Conservation (phyloP, 768 basidiomycete species). For the Mycena belliarum region DNA sequence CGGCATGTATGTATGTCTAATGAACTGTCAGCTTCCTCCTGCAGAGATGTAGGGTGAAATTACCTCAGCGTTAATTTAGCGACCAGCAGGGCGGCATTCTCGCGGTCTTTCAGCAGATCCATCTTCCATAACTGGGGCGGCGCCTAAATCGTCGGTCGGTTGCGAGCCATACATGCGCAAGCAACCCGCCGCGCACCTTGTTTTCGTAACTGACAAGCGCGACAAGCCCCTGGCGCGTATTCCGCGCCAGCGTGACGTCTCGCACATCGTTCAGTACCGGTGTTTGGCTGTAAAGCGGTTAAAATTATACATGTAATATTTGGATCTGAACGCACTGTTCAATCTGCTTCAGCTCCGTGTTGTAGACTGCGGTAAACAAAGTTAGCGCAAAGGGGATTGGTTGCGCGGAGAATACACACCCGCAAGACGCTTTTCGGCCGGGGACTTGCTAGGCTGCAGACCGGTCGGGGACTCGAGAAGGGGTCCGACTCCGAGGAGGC, state of each 20-base stretch:
- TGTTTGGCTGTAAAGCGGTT: conserved; percentile 50
- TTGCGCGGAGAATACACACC: conserved; percentile 42
- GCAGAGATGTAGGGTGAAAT: too few relatives aligned
- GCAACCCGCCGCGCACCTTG: conserved; percentile 43
- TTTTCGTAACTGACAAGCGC: conserved; percentile 76
- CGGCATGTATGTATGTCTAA: conserved; percentile 78
- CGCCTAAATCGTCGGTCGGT: conserved; percentile 42
- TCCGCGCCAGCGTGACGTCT: conserved; percentile 64
- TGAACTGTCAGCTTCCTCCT: too few relatives aligned
- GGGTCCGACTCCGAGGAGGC: conserved; percentile 69
- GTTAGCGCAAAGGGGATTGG: background rate
- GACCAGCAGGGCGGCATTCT: conserved; percentile 32
- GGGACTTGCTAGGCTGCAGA: conserved; percentile 67
- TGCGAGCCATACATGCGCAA: background rate
- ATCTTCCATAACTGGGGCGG: conserved; percentile 81
- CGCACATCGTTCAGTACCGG: conserved; percentile 74
- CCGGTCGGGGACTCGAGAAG: conserved; percentile 63
- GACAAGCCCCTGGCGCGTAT: conserved; percentile 47
- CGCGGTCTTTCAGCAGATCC: conserved; percentile 59
- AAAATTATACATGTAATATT: background rate
- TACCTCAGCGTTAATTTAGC: conserved; percentile 46
- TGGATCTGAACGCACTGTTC: conserved; percentile 53
- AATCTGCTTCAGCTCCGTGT: conserved; percentile 60
- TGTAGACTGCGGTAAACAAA: conserved; percentile 52
- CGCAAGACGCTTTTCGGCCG: conserved; percentile 71